These are phyloP conservation scores for Aspergillus eucalypticola DNA, from an alignment of 2,329 filamentous ascomycete species.

Conservation along the genomic window DNA sequence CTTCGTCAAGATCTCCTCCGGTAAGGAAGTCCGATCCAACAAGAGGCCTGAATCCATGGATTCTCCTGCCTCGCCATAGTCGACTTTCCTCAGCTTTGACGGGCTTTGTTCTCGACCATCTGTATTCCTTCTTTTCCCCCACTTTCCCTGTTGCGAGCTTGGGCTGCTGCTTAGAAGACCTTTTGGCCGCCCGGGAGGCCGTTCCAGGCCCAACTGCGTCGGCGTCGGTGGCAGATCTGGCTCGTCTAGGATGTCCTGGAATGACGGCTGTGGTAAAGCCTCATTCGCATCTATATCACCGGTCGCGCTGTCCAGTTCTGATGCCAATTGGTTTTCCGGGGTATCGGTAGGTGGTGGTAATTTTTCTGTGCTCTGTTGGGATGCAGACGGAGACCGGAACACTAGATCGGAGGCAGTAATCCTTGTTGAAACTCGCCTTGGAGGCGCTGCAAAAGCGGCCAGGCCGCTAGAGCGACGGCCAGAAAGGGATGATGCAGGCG, in stretches of 20 bases:
- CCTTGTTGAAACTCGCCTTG: constrained; percentile 36
- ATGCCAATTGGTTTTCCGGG: constrained; percentile 36
- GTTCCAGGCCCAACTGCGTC: constrained; percentile 42
- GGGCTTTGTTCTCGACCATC: constrained; percentile 30
- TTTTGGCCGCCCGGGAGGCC: constrained; percentile 33
- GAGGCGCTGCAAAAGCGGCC: constrained; percentile 39
- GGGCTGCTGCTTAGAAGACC: constrained; percentile 41
- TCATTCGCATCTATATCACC: constrained; percentile 22
- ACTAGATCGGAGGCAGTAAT: constrained; percentile 33
- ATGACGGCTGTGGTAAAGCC: constrained; percentile 21
- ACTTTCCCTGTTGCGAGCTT: constrained; percentile 31
- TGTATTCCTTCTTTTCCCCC: constrained; percentile 26
- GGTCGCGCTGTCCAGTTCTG: constrained; percentile 35
- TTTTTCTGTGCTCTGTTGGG: constrained; percentile 15
- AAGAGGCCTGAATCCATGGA: constrained; percentile 7
- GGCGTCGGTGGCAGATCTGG: constrained; percentile 62
- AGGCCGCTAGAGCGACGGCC: constrained; percentile 32
- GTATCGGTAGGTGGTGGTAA: constrained; percentile 21
- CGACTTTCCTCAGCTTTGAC: constrained; percentile 30
- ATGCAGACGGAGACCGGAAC: constrained; percentile 29
- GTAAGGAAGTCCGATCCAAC: constrained; percentile 18
- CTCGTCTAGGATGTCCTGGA: constrained; percentile 49
- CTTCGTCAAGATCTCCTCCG: constrained; percentile 44
- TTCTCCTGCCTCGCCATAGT: constrained; percentile 18
- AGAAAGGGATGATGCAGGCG: constrained; percentile 24